Base-by-base conservation (phyloP, 345 rosid species). In the Eucalyptus regnans region DNA sequence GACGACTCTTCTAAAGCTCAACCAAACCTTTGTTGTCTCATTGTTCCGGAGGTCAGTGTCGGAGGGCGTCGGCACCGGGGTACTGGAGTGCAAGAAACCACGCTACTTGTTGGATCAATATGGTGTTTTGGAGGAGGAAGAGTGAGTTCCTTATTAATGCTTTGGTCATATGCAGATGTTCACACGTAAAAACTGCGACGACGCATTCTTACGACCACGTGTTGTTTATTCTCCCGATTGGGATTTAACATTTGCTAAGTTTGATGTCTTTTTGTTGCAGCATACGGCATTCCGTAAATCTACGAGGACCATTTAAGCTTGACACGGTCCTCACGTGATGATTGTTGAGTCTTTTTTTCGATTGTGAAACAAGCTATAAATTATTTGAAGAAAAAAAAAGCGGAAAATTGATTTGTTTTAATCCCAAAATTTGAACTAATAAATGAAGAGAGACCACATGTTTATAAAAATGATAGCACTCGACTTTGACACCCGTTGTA, bases 401-500 rank as follows among this genome's bases (percentile, higher is more conserved):
- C 1, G 5, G 5, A 13, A 12, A 3, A 62, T 27, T 62, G 16
- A 62, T 62, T 29, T 29, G 7, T 12, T 12, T 62, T 12, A 29
- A 29, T 12, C 68, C 15, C 12, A 62, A 62, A 62, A 4, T n/a
- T 31, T 64, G 33, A n/a, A 64, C 3, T 64, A 14, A n/a, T 64
- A 64, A 64, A 15, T n/a, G 37, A 1, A 64, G 11, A 8, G 1
- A 64, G 2, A n/a, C 2, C 6, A 4, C 20, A 7, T 64, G 2
- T 64, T 64, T 33, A 41, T 68, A 18, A 33, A 71, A 12, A 41
- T 15, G 0, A 13, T 12, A 41, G 12, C 3, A 76, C 46, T 10
- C 0, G 9, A 76, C 29, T 76, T 1, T 6, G 0, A 6, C 2
- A 10, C 5, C 5, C 2, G 2, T 3, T 12, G 7, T 2, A 10